phyloP scores from a whole-genome alignment of 1,284 basidiomycete species.

The Earliella scabrosa region DNA sequence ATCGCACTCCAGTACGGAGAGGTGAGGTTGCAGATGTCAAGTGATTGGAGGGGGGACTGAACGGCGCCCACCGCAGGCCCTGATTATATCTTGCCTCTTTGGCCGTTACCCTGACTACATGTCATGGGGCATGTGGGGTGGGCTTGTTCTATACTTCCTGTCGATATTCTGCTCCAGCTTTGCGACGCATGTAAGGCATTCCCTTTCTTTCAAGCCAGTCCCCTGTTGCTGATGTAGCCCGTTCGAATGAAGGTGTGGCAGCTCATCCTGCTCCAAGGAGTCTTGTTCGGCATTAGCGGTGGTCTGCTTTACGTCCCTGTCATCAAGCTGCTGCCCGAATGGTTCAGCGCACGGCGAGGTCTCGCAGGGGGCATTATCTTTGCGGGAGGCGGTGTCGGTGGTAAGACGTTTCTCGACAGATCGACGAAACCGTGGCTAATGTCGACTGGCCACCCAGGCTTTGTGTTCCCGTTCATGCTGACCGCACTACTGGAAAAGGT shows the following conservation, averaged over 20 bases:
- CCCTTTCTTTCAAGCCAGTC: background rate
- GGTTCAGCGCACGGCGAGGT: conserved; percentile 30
- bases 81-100: conserved; percentile 27
- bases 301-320: conserved; percentile 32
- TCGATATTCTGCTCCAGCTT: conserved; percentile 33
- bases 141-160: conserved; percentile 24
- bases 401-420: conserved; percentile 4
- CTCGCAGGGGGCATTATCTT: conserved; percentile 36
- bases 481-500: conserved; percentile 27
- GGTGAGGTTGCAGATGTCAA: conserved; percentile 5
- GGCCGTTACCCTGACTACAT: conserved; percentile 32
- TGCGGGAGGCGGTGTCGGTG: conserved; percentile 33
- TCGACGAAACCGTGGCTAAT: background rate
- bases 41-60: no score
- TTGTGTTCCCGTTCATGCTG: conserved; percentile 31
- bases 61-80: no score
- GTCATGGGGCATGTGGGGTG: conserved; percentile 27
- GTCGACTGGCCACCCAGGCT: conserved; percentile 17
- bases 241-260: conserved; percentile 36
- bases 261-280: conserved; percentile 34
- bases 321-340: conserved; percentile 27
- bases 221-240: background rate
- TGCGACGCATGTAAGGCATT: conserved; percentile 21
- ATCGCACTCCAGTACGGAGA: conserved; percentile 29
- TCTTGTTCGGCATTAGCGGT: conserved; percentile 30